These are phyloP conservation scores for Aspergillus sp. DNA, from an alignment of 2,329 filamentous ascomycete genomes.

Conservation along the genomic window DNA sequence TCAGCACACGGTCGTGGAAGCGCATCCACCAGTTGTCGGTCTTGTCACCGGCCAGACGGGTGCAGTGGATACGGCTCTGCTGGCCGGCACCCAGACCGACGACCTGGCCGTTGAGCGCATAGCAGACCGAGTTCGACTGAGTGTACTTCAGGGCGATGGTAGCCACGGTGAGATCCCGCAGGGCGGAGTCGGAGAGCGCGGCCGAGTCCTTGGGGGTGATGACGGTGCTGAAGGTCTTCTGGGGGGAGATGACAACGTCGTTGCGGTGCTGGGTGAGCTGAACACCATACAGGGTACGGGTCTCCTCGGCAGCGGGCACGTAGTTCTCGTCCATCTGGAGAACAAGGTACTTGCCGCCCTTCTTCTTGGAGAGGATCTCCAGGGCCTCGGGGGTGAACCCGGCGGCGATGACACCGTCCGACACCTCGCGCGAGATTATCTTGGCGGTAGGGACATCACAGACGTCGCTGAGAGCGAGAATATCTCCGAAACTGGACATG, in stretches of 20 bases:
- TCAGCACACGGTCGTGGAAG: conserved; percentile 86
- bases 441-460: conserved; percentile 92
- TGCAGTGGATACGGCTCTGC: conserved; percentile 98
- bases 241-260: conserved; percentile 79
- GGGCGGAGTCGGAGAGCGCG: conserved; percentile 73
- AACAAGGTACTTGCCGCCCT: conserved; percentile 94
- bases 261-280: conserved; percentile 89
- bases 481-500: conserved; percentile 97
- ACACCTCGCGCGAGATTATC: conserved; percentile 97
- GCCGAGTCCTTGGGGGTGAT: conserved; percentile 79
- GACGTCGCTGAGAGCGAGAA: conserved; percentile 87
- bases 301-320: conserved; percentile 71
- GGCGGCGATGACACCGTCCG: conserved; percentile 92
- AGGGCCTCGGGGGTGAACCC: conserved; percentile 82
- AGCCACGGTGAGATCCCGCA: conserved; percentile 87
- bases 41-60: conserved; percentile 94
- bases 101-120: conserved; percentile 89
- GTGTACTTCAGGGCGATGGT: conserved; percentile 99
- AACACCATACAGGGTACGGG: conserved; percentile 85
- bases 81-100: conserved; percentile 94
- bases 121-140: conserved; percentile 98
- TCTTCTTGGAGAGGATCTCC: conserved; percentile 94
- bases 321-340: conserved; percentile 92
- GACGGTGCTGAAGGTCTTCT: conserved; percentile 76
- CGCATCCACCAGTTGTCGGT: conserved; percentile 99